Evolutionary conservation across 164 flowering plant species (phyloP).

Genomic region (Vitis cinerea): DNA sequence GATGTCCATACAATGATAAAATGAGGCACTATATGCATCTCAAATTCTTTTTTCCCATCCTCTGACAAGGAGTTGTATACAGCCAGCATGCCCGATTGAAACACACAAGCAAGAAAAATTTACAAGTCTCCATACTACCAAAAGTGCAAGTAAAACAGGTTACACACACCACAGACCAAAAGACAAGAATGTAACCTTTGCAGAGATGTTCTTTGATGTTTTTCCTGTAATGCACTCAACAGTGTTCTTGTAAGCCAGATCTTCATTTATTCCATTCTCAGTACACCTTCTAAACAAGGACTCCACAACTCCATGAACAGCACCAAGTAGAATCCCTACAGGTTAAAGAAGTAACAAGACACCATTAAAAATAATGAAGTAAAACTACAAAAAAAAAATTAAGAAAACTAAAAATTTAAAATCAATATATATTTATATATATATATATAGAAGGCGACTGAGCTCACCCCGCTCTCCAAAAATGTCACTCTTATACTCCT

Average conservation of each 20-base stretch:
- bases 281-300: conserved; percentile 87
- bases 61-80: conserved; percentile 74
- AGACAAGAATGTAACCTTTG: conserved; percentile 47
- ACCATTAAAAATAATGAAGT: not conserved
- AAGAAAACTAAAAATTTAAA: not conserved
- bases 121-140: not conserved
- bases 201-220: conserved; percentile 82
- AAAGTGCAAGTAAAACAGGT: no score
- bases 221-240: conserved; percentile 88
- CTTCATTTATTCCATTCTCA: conserved; percentile 87
- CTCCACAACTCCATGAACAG: conserved; percentile 97
- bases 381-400: no score
- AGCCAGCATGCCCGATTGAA: conserved; percentile 79
- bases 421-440: no score
- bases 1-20: conserved; percentile 93
- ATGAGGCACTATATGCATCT: conserved; percentile 92
- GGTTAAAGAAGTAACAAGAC: not conserved
- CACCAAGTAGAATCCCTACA: conserved; percentile 90
- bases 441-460: no score
- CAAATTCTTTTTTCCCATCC: conserved; percentile 72
- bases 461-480: conserved; percentile 89
- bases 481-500: conserved; percentile 96
- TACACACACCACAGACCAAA: not conserved
- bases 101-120: not conserved
- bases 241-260: conserved; percentile 85